Evolutionary conservation across 768 basidiomycete species (phyloP), one percentile per base, ranked within the genome.

Genomic region (Boletus sensibilis): DNA sequence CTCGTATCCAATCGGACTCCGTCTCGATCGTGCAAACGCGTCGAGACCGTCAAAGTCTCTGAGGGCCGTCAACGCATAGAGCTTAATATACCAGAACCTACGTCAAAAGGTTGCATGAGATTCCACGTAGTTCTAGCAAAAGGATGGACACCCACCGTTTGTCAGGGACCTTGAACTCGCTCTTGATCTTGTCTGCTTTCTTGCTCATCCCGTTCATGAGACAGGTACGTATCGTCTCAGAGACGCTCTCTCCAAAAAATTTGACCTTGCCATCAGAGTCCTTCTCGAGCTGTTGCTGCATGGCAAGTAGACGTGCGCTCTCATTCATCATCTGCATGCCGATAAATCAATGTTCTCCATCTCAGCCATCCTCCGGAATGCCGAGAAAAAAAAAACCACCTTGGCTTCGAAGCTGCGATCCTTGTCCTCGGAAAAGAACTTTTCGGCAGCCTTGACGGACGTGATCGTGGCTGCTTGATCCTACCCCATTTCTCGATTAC

Each of bases 1-100:
- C 67, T 98, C 95, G 66, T 96, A 98, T 1, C 97, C 96, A 55
- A 98, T 98, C 5, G 96, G 95, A 70, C 90, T 93, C 62, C 92
- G 83, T 72, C 84, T 94, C 35, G 88, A 89, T 63, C 86, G 89
- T 2, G 94, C 84, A 68, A 99, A 96, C 0, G 80, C 68, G 46
- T 98, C 94, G 14, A 98, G 79, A 2, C 81, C 85, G 34, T 94
- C 90, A 71, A 94, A 98, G 71, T 97, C 93, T 56, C 85, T 79
- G 21, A 82, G 76, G n/a, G 81, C 79, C 11, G 88, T 87, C 53
- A 98, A 73, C 0, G 94, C 90, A 51, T 92, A 83, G 5, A 99
- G 72, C 70, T 97, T 98, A 61, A 93, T 67, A 74, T 93, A 90
- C 94, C 94, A 98, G 74, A 93, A 98, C 46, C 95, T 97, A 31